phyloP scores from a whole-genome alignment of 2,329 filamentous ascomycete species.

The Xylaria sp. region DNA sequence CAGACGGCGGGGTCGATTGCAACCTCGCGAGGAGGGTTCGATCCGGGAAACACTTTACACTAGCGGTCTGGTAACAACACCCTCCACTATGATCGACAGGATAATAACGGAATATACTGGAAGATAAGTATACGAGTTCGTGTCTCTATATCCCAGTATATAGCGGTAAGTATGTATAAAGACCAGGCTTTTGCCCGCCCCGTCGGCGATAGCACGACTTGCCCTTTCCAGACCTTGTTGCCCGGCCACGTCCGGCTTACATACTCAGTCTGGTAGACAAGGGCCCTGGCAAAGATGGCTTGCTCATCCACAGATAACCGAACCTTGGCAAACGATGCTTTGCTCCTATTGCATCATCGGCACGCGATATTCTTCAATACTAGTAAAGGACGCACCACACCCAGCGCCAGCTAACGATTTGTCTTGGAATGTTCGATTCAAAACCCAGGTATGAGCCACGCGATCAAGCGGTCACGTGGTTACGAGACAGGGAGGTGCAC shows the following conservation, averaged over 20 bases:
- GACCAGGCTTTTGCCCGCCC: background rate
- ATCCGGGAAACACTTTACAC: too few species aligned
- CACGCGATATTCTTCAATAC: background rate
- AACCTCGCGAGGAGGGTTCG: too few species aligned
- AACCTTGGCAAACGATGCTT: slow-evolving; percentile 21
- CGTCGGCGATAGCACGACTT: slow-evolving; percentile 1
- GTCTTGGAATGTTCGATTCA: background rate
- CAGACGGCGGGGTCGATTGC: background rate
- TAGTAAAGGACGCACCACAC: too few species aligned
- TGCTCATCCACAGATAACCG: slow-evolving; percentile 16
- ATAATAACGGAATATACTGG: background rate
- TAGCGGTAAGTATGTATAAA: background rate
- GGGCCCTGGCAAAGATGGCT: slow-evolving; percentile 18
- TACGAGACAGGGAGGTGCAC: background rate
- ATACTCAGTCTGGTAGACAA: too few species aligned
- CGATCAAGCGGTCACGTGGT: slow-evolving; percentile 8
- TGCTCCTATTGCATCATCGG: slow-evolving; percentile 6
- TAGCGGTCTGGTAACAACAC: background rate
- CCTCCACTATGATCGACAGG: background rate
- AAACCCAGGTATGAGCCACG: background rate
- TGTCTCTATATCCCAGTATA: background rate
- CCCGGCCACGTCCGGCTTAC: too few species aligned
- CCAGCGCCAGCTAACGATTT: too few species aligned
- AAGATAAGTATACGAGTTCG: background rate
- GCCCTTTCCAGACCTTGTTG: slow-evolving; percentile 14